Evolutionary conservation across 1,139 yeast species (phyloP), one percentile per base, ranked within the genome.

Genomic region (Eremothecium coryli): DNA sequence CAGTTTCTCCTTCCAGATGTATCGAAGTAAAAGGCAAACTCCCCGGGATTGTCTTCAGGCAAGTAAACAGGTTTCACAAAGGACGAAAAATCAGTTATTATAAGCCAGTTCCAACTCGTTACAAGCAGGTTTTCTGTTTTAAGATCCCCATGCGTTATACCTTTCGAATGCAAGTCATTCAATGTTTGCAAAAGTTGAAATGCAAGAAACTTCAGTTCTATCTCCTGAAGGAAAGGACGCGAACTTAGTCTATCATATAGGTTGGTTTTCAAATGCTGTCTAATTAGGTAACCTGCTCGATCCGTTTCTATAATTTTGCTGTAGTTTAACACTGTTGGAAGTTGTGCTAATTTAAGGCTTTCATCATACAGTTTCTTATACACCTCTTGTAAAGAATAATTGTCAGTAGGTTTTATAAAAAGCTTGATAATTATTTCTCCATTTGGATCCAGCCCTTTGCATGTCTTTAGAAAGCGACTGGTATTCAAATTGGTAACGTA

Each of bases 31-130:
- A 88, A 90, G 1, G 93, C 76, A 50, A 82, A 90, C 45, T 82
- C 90, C n/a, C 90, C 82, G 0, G 97, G 97, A 51, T 93, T 90
- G 48, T 86, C 93, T 45, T 84, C 95, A 0, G 97, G 97, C 18
- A 93, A 61, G 48, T 68, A 78, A 0, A 76, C 77, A 0, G 99
- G 99, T 56, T 93, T 93, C 11, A 55, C 33, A 54, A 73, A 73
- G 2, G 76, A 68, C 2, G 95, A 81, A 61, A 90, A 88, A 58
- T 93, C 99, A 1, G 85, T 65, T 11, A 93, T 54, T 45, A 80
- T 62, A 1, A 78, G 64, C 95, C 96, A 88, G 55, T 85, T 82
- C 82, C 95, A 82, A 16, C 93, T 75, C 0, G 95, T 82, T 2
- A 86, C 79, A 38, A 93, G 60, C 17, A 88, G 71, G 56, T 93